Percentiles rank a stretch among this genome's conserved stretches.
Conservation (phyloP, 129 eudicot species). For the Artemisia tridentata region DNA sequence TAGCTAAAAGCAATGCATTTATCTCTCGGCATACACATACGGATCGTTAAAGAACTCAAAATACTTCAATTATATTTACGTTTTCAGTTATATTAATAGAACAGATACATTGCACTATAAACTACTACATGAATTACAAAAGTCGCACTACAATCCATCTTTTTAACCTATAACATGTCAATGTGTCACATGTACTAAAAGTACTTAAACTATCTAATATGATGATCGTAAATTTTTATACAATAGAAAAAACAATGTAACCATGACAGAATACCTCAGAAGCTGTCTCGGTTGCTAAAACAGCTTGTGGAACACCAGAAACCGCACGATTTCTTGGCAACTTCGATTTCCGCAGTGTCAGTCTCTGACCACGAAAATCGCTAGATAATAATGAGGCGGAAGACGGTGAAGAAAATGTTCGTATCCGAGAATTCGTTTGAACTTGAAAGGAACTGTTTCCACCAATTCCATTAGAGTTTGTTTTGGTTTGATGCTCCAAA, state of each 20-base stretch:
- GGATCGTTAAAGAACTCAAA: no score
- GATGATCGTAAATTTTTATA: background rate
- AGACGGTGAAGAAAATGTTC: constrained; percentile 17
- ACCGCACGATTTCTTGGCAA: constrained; percentile 39
- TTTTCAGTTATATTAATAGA: no score
- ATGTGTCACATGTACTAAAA: background rate
- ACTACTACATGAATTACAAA: no score
- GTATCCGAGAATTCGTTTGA: constrained; percentile 51
- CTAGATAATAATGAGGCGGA: constrained; percentile 36
- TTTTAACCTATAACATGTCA: background rate
- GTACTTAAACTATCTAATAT: constrained; percentile 1
- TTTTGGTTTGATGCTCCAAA: constrained; percentile 56
- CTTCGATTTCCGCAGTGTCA: constrained; percentile 34
- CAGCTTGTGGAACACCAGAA: constrained; percentile 46
- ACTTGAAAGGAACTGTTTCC: constrained; percentile 45
- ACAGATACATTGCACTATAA: no score
- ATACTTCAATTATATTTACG: no score
- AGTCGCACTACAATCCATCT: no score
- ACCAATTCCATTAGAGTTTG: constrained; percentile 36
- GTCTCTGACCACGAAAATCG: constrained; percentile 44
- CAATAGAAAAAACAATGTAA: background rate
- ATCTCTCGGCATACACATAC: no score
- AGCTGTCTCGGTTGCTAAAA: constrained; percentile 61
- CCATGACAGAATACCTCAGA: constrained; percentile 45
- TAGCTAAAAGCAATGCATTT: no score